phyloP scores from a whole-genome alignment of 495 filamentous ascomycete species.

The Massariosphaeria phaeospora region DNA sequence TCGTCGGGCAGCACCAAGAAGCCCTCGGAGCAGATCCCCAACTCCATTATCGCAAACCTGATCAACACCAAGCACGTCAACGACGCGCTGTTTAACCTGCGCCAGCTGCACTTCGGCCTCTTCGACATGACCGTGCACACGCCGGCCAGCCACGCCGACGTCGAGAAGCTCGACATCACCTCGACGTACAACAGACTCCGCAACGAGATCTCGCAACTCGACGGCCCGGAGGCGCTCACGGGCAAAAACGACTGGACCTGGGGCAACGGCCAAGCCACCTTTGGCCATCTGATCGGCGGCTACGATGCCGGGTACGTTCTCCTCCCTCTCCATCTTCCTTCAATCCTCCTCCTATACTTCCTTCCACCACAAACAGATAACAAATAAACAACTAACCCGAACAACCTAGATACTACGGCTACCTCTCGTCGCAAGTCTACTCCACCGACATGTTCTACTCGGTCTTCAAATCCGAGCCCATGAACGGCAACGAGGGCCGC shows the following conservation, averaged over 20 bases:
- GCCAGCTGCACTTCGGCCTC: constrained; percentile 65
- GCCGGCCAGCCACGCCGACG: constrained; percentile 36
- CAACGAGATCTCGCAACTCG: constrained; percentile 56
- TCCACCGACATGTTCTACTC: constrained; percentile 75
- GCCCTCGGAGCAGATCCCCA: constrained; percentile 53
- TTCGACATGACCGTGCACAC: constrained; percentile 53
- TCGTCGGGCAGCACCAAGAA: constrained; percentile 40
- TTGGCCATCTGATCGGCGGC: constrained; percentile 67
- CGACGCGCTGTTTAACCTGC: constrained; percentile 62
- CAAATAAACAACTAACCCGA: background rate
- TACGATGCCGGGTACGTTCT: constrained; percentile 59
- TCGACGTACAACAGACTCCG: constrained; percentile 42
- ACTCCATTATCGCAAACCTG: constrained; percentile 56
- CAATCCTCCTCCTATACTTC: constrained; percentile 40
- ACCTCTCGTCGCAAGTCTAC: constrained; percentile 63
- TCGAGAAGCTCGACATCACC: constrained; percentile 38
- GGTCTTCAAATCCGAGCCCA: constrained; percentile 67
- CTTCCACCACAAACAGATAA: background rate
- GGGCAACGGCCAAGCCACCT: constrained; percentile 65
- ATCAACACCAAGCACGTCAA: constrained; percentile 67
- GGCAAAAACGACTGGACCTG: constrained; percentile 49
- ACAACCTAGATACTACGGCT: constrained; percentile 54
- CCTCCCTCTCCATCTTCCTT: constrained; percentile 43
- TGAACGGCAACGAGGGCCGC: constrained; percentile 61
- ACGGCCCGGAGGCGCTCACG: constrained; percentile 57